A percentile compares a stretch with the other conserved stretches of the same genome.
Evolutionary conservation across 1,284 basidiomycete species (phyloP).

Genomic region (Gomphus sp.): DNA sequence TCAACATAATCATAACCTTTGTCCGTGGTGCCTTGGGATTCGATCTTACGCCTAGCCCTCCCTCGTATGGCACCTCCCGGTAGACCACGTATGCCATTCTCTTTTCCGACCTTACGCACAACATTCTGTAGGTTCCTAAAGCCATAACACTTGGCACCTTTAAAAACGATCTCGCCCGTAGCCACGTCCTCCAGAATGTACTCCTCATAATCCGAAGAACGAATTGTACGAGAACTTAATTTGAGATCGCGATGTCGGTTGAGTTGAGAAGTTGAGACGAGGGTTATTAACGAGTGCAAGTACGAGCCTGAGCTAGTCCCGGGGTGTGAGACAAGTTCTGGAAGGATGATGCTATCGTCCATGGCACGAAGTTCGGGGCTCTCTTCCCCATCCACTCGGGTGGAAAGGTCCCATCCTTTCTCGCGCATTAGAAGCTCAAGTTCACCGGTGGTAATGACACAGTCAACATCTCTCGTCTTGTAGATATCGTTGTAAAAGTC

Average conservation of each 20-base stretch:
- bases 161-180: slow-evolving; percentile 66
- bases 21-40: slow-evolving; percentile 31
- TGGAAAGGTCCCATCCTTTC: slow-evolving; percentile 69
- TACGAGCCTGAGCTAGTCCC: slow-evolving; percentile 95
- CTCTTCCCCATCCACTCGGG: slow-evolving; percentile 42
- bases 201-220: slow-evolving; percentile 58
- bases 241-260: slow-evolving; percentile 36
- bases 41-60: slow-evolving; percentile 22
- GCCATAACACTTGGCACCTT: slow-evolving; percentile 92
- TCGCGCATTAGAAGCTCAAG: slow-evolving; percentile 81
- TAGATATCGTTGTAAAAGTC: slow-evolving; percentile 82
- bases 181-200: slow-evolving; percentile 40
- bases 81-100: slow-evolving; percentile 68
- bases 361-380: slow-evolving; percentile 14
- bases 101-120: slow-evolving; percentile 86
- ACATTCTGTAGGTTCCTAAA: slow-evolving; percentile 98
- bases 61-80: slow-evolving; percentile 34
- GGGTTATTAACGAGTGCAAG: slow-evolving; percentile 65
- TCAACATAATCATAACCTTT: slow-evolving; percentile 90
- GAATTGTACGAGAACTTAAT: slow-evolving; percentile 52
- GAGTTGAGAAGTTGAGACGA: slow-evolving; percentile 33
- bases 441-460: slow-evolving; percentile 96
- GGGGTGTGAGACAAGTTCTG: slow-evolving; percentile 68
- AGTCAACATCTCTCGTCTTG: slow-evolving; percentile 89
- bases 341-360: slow-evolving; percentile 30